Evolutionary conservation across 352 stramenopile genomes (phyloP).

Genomic region (Phytopythium oedochilum): DNA sequence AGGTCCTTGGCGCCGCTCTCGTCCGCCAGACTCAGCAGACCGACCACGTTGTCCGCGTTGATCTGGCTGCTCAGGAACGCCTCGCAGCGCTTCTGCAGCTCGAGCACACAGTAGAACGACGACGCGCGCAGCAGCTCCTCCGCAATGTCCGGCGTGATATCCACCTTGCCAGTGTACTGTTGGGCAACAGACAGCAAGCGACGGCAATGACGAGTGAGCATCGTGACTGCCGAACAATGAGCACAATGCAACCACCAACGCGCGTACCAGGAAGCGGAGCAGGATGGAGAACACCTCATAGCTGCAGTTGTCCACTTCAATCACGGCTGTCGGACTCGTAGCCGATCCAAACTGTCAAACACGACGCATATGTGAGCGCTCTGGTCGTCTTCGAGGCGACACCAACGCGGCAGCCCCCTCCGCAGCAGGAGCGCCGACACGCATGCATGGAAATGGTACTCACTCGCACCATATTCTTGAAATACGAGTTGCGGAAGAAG

Average conservation of each 20-base stretch:
- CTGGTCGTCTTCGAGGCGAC: not conserved
- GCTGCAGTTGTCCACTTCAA: slow-evolving; percentile 87
- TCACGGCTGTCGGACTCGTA: slow-evolving; percentile 79
- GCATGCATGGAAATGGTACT: slow-evolving; percentile 33
- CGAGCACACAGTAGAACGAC: slow-evolving; percentile 79
- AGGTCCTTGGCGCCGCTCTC: slow-evolving; percentile 76
- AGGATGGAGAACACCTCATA: slow-evolving; percentile 86
- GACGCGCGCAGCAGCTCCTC: slow-evolving; percentile 74
- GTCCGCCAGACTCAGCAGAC: slow-evolving; percentile 68
- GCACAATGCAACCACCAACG: not conserved
- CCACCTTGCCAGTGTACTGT: slow-evolving; percentile 87
- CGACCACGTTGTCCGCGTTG: slow-evolving; percentile 74
- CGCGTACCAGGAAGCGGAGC: slow-evolving; percentile 77
- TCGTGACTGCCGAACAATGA: not conserved
- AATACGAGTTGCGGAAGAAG: slow-evolving; percentile 89
- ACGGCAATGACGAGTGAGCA: not conserved
- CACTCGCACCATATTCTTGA: slow-evolving; percentile 90
- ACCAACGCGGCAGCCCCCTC: not conserved
- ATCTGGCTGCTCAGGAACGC: slow-evolving; percentile 80
- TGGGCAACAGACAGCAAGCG: not conserved
- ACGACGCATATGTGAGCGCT: slow-evolving; percentile 8
- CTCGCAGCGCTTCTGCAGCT: slow-evolving; percentile 84
- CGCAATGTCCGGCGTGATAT: slow-evolving; percentile 78
- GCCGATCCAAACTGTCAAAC: slow-evolving; percentile 66
- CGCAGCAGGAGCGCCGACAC: not conserved